A percentile compares a stretch with the other conserved stretches of the same genome.
Evolutionary conservation across 169 alveolate species (phyloP).

Genomic region (Condylostoma magnum): DNA sequence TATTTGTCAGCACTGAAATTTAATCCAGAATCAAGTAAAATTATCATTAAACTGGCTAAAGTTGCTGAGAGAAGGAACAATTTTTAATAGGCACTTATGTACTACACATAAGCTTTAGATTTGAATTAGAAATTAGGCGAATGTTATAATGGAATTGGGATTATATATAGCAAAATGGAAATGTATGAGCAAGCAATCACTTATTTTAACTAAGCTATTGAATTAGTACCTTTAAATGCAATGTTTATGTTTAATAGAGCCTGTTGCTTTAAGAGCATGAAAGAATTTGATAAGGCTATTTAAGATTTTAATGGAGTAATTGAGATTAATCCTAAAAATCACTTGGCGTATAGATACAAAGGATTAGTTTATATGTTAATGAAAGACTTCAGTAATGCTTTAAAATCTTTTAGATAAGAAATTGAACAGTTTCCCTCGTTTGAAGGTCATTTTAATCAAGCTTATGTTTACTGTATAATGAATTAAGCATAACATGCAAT

Average conservation of each 20-base stretch:
- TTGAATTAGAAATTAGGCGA: constrained; percentile 71
- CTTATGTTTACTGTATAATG: no score
- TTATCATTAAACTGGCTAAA: constrained; percentile 72
- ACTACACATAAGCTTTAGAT: constrained; percentile 51
- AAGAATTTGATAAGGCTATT: constrained; percentile 71
- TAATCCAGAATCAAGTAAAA: constrained; percentile 54
- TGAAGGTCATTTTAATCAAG: no score
- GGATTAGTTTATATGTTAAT: no score
- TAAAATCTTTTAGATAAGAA: no score
- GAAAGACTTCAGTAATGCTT: no score
- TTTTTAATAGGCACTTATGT: constrained; percentile 61
- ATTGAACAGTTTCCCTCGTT: no score
- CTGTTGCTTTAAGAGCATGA: constrained; percentile 77
- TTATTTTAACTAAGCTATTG: constrained; percentile 75
- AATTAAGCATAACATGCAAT: no score
- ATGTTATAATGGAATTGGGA: constrained; percentile 81
- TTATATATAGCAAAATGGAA: constrained; percentile 69
- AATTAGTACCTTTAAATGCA: constrained; percentile 69
- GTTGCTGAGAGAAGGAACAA: constrained; percentile 67
- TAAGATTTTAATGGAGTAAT: constrained; percentile 74
- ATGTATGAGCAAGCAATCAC: constrained; percentile 78
- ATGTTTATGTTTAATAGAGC: constrained; percentile 86
- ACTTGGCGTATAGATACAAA: no score
- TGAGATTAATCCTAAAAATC: constrained; percentile 67
- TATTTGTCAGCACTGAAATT: constrained; percentile 60